Evolutionary conservation across 1,284 basidiomycete genomes (phyloP).

Genomic region (Boletus smithii): DNA sequence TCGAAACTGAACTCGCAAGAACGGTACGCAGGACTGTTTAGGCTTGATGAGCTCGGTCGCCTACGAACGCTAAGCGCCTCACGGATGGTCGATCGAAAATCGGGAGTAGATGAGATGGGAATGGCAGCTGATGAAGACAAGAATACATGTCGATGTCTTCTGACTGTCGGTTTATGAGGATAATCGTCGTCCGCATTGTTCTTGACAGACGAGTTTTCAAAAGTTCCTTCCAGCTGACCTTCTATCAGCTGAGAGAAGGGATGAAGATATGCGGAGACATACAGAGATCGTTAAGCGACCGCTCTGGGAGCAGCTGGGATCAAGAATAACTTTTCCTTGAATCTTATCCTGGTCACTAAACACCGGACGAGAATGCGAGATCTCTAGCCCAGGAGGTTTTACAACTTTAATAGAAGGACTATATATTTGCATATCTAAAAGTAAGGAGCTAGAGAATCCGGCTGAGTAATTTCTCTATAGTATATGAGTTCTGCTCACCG

Average conservation of each 20-base stretch:
- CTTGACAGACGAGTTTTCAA: slow-evolving; percentile 45
- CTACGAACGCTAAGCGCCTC: slow-evolving; percentile 46
- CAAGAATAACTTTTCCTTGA: slow-evolving; percentile 55
- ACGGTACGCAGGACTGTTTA: slow-evolving; percentile 36
- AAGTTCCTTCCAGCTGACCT: slow-evolving; percentile 58
- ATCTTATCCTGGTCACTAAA: slow-evolving; percentile 59
- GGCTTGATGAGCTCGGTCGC: slow-evolving; percentile 41
- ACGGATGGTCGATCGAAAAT: slow-evolving; percentile 48
- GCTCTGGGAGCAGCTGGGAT: slow-evolving; percentile 45
- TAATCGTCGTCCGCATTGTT: slow-evolving; percentile 28
- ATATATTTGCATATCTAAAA: slow-evolving; percentile 57
- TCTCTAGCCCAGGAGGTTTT: slow-evolving; percentile 36
- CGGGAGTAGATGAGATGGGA: slow-evolving; percentile 41
- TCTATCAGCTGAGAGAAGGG: slow-evolving; percentile 3
- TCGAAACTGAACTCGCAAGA: slow-evolving; percentile 58
- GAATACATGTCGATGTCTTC: slow-evolving; percentile 52
- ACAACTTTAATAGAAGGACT: slow-evolving; percentile 55
- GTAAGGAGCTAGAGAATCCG: slow-evolving; percentile 44
- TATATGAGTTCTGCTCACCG: slow-evolving; percentile 35
- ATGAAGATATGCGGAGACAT: slow-evolving; percentile 21
- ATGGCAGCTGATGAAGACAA: slow-evolving; percentile 49
- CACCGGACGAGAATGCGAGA: slow-evolving; percentile 47
- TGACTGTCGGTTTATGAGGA: slow-evolving; percentile 21
- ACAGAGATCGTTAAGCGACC: slow-evolving; percentile 61
- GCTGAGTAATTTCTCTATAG: not conserved